Conservation (phyloP, 768 basidiomycete genomes). For the Crepidotus variabilis region DNA sequence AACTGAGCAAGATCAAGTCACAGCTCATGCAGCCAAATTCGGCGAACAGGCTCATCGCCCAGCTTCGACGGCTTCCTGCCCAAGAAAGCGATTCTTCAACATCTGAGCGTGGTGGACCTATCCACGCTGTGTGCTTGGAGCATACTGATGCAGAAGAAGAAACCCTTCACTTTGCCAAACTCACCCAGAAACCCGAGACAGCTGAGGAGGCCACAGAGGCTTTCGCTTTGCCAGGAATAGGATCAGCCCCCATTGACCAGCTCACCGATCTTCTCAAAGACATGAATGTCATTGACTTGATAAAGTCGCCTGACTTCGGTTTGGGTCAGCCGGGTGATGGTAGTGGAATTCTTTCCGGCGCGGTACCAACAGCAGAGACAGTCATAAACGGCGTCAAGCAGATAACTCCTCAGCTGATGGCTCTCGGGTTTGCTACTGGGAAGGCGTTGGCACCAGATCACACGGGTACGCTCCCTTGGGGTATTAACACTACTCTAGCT, state of each 20-base stretch:
- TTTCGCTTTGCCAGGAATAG: constrained; percentile 32
- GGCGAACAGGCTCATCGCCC: constrained; percentile 69
- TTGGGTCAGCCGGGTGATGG: constrained; percentile 72
- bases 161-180: constrained; percentile 50
- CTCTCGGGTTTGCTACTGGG: constrained; percentile 74
- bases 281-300: constrained; percentile 57
- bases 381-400: constrained; percentile 64
- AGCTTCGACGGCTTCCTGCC: constrained; percentile 60
- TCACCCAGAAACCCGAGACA: constrained; percentile 19
- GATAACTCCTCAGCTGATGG: constrained; percentile 76
- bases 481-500: background rate
- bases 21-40: constrained; percentile 63
- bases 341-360: constrained; percentile 65
- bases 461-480: constrained; percentile 32
- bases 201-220: constrained; percentile 7
- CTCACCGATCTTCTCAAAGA: constrained; percentile 51
- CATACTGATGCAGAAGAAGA: constrained; percentile 61
- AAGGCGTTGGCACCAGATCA: constrained; percentile 64
- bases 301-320: constrained; percentile 62
- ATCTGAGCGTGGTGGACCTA: constrained; percentile 34
- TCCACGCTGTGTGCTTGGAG: constrained; percentile 75
- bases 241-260: constrained; percentile 46
- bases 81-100: constrained; percentile 25
- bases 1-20: constrained; percentile 62
- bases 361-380: constrained; percentile 72